Evolutionary conservation across 768 basidiomycete genomes (phyloP), one percentile per base, ranked within the genome.

Genomic region (Boletus barrowsii): DNA sequence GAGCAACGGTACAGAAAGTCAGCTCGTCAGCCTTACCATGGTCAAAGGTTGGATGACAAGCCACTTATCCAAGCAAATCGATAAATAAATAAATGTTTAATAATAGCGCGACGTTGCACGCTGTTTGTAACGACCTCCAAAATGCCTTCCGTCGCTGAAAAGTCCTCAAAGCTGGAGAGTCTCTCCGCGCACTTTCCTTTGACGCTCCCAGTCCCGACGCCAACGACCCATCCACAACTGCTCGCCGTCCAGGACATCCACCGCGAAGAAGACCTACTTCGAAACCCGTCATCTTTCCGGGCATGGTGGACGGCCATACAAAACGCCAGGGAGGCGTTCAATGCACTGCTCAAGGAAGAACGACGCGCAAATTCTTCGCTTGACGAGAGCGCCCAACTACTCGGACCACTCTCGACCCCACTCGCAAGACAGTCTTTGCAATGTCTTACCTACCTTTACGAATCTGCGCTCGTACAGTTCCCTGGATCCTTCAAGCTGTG

Each of bases 401-500:
- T 98, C 6, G 95, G 93, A 14, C 87, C 88, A 15, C 82, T 98
- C 41, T 81, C 89, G 17, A 83, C 88, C 5, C 80, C 86, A 6
- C 79, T 80, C 20, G 81, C 88, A 42, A 81, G 94, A 57, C 78
- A 84, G 42, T 85, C 86, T 26, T 75, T 98, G 8, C 93, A 97
- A 62, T 84, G 87, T 45, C 75, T 96, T 32, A 88, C 88, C 3
- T 94, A 90, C 70, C 80, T 97, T n/a, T 98, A 97, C 68, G 97
- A 99, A 72, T 78, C 91, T 18, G 96, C 96, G 0, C 80, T 99
- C 22, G 79, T 73, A 4, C 82, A 94, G 58, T 97, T 98, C 64
- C 88, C 95, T 1, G 83, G 81, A 11, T 91, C 88, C 3, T 98
- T 93, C 83, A 94, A 97, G 70, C 74, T 98, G 49, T 98, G 97